Evolutionary conservation across 768 basidiomycete species (phyloP), one percentile per base, ranked within the genome.

Genomic region (Pleurotus giganteus): DNA sequence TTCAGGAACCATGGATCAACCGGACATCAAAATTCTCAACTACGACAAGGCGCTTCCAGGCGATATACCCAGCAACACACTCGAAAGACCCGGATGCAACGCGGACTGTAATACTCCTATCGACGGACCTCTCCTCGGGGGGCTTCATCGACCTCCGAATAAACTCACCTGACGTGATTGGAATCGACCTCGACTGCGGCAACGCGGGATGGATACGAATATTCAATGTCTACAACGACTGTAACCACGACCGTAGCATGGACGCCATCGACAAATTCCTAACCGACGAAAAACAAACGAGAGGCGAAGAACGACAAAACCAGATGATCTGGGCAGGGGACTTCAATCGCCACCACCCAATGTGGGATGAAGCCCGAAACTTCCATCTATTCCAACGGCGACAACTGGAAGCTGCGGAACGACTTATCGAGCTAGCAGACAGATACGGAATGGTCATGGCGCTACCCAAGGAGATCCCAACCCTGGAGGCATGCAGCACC

Each of bases 301-400:
- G 1, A 8, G 44, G 24, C 3, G 2, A 4, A 7, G 44, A 11
- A 3, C 6, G 19, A 17, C 28, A 31, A 3, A n/a, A n/a, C 3
- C 27, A 32, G 19, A 4, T 50, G 1, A 17, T 59, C 12, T 45
- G 44, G 44, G 44, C 44, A 3, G 44, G 44, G 1, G 44, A 45
- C 24, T 45, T 45, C 4, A 45, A 55, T 23, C 26, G 49, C 24
- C 75, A 76, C 53, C 71, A 74, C 59, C 67, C 69, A 0, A 34
- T 66, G 2, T 77, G 76, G 75, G 75, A 78, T 15, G 60, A 65
- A 1, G 32, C 49, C 0, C 4, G 53, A 0, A 73, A 76, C 55
- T 4, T 24, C 0, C 64, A 68, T 13, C 61, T 71, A 0, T 70
- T 69, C 52, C 65, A 60, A 0, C 34, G 12, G 1, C 27, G 1